phyloP scores from a whole-genome alignment of 1,284 basidiomycete species.

The Trichosporon sp. region DNA sequence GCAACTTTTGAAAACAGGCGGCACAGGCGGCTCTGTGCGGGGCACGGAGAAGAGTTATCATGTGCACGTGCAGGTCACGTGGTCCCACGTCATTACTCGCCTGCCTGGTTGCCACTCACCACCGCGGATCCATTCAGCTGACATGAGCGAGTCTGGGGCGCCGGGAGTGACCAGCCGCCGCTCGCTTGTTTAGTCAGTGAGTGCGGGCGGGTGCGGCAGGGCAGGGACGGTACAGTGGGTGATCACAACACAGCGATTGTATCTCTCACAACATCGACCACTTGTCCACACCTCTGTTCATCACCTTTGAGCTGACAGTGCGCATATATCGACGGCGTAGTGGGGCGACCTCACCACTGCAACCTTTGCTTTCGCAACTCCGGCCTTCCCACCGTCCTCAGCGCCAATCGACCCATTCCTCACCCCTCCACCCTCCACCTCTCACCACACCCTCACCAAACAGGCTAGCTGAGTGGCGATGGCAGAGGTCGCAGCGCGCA shows the following conservation, averaged over 20 bases:
- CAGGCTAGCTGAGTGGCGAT: background rate
- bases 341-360: background rate
- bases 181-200: background rate
- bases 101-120: background rate
- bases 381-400: background rate
- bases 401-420: too few species aligned
- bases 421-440: background rate
- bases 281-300: background rate
- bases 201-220: background rate
- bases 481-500: slow-evolving; percentile 24
- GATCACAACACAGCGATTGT: background rate
- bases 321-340: background rate
- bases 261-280: background rate
- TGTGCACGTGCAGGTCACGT: background rate
- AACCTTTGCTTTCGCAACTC: background rate
- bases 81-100: background rate
- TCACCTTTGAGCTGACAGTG: background rate
- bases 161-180: background rate
- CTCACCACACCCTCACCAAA: background rate
- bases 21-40: background rate
- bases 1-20: background rate
- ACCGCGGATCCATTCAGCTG: too few species aligned
- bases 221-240: too few species aligned
- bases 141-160: background rate
- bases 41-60: too few species aligned